These are phyloP conservation scores for Melaleuca quinquenervia DNA, from an alignment of 345 rosid species.

Conservation along the genomic window DNA sequence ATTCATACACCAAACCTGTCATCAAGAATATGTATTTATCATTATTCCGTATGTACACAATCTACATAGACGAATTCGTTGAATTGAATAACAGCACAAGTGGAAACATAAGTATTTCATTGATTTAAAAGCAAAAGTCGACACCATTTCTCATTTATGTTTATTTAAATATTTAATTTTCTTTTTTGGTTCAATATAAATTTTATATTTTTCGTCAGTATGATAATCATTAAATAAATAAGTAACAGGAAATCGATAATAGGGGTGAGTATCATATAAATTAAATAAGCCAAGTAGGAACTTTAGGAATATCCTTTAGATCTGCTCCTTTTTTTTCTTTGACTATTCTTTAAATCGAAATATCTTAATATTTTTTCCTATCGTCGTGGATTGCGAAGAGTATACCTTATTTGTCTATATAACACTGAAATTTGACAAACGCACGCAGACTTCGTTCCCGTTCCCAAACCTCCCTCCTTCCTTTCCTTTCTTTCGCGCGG, in stretches of 20 bases:
- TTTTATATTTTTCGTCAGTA: no score
- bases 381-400: background rate
- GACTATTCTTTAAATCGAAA: background rate
- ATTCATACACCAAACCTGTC: background rate
- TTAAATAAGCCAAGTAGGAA: background rate
- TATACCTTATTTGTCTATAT: background rate
- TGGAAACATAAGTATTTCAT: background rate
- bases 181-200: background rate
- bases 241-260: background rate
- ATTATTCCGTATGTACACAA: background rate
- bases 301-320: background rate
- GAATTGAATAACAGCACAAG: background rate
- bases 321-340: background rate
- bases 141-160: background rate
- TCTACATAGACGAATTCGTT: background rate
- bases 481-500: background rate
- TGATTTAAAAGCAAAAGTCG: background rate
- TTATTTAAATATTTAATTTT: background rate
- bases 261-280: background rate
- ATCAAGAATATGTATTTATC: background rate
- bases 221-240: background rate
- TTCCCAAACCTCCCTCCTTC: slow-evolving; percentile 19
- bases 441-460: slow-evolving; percentile 16
- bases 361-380: background rate
- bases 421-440: background rate